Base-by-base conservation (phyloP, 305 asterid species). In the Solanum hybrid region DNA sequence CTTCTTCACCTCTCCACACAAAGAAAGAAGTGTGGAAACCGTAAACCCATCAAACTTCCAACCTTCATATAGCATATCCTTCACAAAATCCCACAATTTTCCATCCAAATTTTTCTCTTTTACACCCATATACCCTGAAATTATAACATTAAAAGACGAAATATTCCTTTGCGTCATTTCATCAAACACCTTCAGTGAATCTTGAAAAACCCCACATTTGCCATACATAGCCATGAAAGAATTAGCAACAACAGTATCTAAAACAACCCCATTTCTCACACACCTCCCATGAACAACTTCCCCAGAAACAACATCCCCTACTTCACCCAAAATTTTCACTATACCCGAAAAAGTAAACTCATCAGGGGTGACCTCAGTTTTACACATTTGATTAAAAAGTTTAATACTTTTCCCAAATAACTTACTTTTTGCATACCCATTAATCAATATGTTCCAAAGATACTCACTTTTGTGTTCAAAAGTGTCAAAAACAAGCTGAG, bases 331-430 rank as follows among this genome's bases (percentile, higher is more conserved):
- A 36, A 88, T 86, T 89, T 95, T 95, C 73, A 93, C 92, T 19
- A 95, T 76, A 32, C 91, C 89, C n/a, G 96, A 94, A 88, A 92
- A 91, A 3, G 96, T 93, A 86, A 95, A 95, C 86, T 95, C 97
- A 92, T 95, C 97, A 11, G 93, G 91, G 45, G 69, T 91, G 45
- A 66, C 24, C 13, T 86, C 88, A 10, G 88, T 38, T 13, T 2
- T 85, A 75, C 92, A 93, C 96, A 94, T 93, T 75, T 92, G 75
- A 93, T 92, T 92, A 89, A 95, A 95, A 91, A 95, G 92, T 11
- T 90, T 88, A 90, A 93, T 89, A 90, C 95, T 93, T 88, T 92
- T 84, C 27, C 6, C 45, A 79, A 88, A 90, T 31, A 95, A 35
- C 72, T 85, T 88, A 72, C 91, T 91, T 40, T 92, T 93, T 4